Evolutionary conservation across 202 grass and related monocot species (phyloP), one percentile per base, ranked within the genome.

Genomic region (Setaria italica): DNA sequence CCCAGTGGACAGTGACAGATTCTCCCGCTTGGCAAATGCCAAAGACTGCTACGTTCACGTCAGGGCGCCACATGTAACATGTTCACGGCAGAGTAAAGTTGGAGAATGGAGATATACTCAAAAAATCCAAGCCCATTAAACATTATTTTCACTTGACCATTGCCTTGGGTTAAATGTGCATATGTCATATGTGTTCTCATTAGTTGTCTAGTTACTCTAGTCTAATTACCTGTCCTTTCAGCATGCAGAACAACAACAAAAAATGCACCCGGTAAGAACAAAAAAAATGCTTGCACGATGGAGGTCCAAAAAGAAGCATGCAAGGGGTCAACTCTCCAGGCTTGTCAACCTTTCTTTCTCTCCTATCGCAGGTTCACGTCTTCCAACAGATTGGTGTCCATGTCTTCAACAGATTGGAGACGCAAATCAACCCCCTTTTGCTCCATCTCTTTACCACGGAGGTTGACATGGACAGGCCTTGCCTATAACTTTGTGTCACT

Each of bases 301-400:
- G 13, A 30, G 9, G 46, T 72, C 48, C 1, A 12, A 5, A 50
- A 46, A 30, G 6, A 32, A 25, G 19, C 1, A n/a, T 25, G 46
- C 25, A 72, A 49, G 9, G 57, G 60, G 65, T 71, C 65, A 88
- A 55, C 66, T 55, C 34, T 37, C 8, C 45, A 4, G 74, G 80
- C 56, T 78, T 84, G 56, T 84, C 86, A 56, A 55, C 9, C 46
- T 84, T 72, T 76, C 54, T 35, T 34, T 34, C 34, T 46, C 35
- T 73, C 35, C 74, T 19, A 66, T 62, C 17, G 17, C 56, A 74
- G 71, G 49, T 32, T 3, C 48, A 74, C 6, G 47, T 53, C 47
- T 33, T 51, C 46, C 46, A 20, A 6, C 8, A 11, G 71, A 74
- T 74, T 53, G 47, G 3, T 39, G 64, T 54, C 16, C 19, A 83